phyloP scores from a whole-genome alignment of 1,284 basidiomycete species.

The Papiliotrema flavescens region DNA sequence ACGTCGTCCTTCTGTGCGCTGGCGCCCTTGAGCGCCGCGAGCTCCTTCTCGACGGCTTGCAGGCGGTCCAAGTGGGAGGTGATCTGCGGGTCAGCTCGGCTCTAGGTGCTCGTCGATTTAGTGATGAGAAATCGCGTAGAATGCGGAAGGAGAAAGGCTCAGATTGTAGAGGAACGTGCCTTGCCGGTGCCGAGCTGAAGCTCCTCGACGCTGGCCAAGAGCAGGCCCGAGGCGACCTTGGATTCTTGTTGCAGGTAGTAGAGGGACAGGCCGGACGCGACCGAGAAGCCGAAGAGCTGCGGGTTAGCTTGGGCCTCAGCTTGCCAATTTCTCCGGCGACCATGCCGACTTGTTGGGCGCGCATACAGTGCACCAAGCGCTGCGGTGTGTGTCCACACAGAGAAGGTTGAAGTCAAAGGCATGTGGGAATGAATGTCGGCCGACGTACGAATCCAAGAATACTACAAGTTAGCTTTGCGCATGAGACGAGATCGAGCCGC shows the following conservation, averaged over 20 bases:
- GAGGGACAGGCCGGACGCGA: constrained; percentile 70
- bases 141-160: background rate
- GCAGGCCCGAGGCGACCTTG: constrained; percentile 73
- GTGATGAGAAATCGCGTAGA: background rate
- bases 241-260: constrained; percentile 88
- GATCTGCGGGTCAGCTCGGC: constrained; percentile 55
- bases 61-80: constrained; percentile 78
- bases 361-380: too few relatives aligned
- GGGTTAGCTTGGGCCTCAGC: background rate
- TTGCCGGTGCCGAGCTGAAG: constrained; percentile 77
- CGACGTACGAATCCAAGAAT: constrained; percentile 71
- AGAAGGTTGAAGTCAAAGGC: too few relatives aligned
- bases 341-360: background rate
- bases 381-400: too few relatives aligned
- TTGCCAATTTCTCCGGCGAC: too few relatives aligned
- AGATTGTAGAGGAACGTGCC: constrained; percentile 48
- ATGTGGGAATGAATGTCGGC: too few relatives aligned
- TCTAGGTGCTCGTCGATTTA: background rate
- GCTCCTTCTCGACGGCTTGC: constrained; percentile 80
- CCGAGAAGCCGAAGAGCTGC: constrained; percentile 69
- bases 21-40: constrained; percentile 66
- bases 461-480: constrained; percentile 47
- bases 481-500: background rate
- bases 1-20: constrained; percentile 75
- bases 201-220: constrained; percentile 82